Percentiles rank a stretch among this genome's conserved stretches.
Evolutionary conservation across 2,329 filamentous ascomycete genomes (phyloP).

Genomic region (Paramyrothecium roridum): DNA sequence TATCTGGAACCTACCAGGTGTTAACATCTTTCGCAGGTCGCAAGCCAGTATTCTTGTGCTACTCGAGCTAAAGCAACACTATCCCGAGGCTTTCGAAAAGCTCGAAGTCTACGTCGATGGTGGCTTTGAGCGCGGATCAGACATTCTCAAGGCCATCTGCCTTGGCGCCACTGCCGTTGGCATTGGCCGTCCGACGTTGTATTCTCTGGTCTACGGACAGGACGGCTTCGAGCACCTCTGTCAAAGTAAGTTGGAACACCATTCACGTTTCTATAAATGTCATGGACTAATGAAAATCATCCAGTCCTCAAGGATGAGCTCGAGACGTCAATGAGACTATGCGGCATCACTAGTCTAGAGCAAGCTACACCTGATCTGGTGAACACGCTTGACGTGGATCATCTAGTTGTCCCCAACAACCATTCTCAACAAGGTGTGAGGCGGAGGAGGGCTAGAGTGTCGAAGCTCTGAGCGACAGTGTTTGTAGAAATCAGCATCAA

Average conservation of each 20-base stretch:
- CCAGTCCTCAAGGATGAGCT: constrained; percentile 26
- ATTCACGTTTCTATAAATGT: not conserved
- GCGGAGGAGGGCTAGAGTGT: not conserved
- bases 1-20: fast-evolving
- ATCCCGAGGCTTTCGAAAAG: constrained; percentile 43
- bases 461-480: not conserved
- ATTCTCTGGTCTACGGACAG: constrained; percentile 50
- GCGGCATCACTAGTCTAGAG: constrained; percentile 22
- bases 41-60: constrained; percentile 46
- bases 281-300: not conserved
- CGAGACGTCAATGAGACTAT: constrained; percentile 24
- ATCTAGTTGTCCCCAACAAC: constrained; percentile 16
- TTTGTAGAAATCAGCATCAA: not conserved
- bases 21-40: constrained; percentile 16
- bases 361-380: constrained; percentile 22
- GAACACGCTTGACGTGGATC: constrained; percentile 26
- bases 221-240: constrained; percentile 52
- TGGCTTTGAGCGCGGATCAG: constrained; percentile 49
- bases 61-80: constrained; percentile 46
- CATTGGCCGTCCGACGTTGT: constrained; percentile 50
- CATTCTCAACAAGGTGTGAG: not conserved
- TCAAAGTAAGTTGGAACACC: constrained; percentile 41
- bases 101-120: constrained; percentile 53
- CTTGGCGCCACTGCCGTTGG: constrained; percentile 52
- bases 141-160: constrained; percentile 51